Evolutionary conservation across 1,284 basidiomycete genomes (phyloP), one percentile per base, ranked within the genome.

Genomic region (Puccinia sorghi): DNA sequence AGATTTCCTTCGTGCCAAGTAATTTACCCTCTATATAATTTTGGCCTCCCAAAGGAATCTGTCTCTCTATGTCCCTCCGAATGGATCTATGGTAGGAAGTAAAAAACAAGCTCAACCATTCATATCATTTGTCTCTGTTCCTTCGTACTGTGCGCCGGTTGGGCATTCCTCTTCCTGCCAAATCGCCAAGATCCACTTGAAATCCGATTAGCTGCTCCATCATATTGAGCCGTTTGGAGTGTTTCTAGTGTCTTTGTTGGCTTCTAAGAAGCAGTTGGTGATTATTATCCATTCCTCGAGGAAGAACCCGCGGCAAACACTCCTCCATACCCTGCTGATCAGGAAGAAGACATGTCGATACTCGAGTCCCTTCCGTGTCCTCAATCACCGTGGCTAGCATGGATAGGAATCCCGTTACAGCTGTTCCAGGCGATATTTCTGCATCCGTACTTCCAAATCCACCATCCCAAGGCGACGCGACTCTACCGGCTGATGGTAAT

Each of bases 401-500:
- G 54, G 46, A 39, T 57, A 8, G 74, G 74, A 0, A 8, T 77
- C 39, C 61, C 64, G 12, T 27, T 67, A 32, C 7, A 54, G 8
- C 15, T 69, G n/a, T 48, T 77, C 20, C 74, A 77, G 43, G 63
- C 64, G n/a, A 56, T 46, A 41, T 56, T 69, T 50, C 56, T 77
- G 20, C 74, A 77, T 70, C 74, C 74, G 25, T 69, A 77, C 37
- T 70, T 67, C 66, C 63, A 77, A 59, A 37, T 72, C 27, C 57
- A 64, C 37, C 69, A 64, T 37, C 74, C 74, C 13, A 69, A 39
- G 32, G 56, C 74, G 9, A 69, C 66, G 8, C 48, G 64, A n/a
- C 52, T 69, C 9, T 54, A 27, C 66, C 48, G 74, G 27, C 41
- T 56, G 54, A 41, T 66, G n/a, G 39, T 59, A 32, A 43, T 77